These are phyloP conservation scores for Lasiosphaeria hispida DNA, from an alignment of 495 filamentous ascomycete genomes.

Conservation along the genomic window DNA sequence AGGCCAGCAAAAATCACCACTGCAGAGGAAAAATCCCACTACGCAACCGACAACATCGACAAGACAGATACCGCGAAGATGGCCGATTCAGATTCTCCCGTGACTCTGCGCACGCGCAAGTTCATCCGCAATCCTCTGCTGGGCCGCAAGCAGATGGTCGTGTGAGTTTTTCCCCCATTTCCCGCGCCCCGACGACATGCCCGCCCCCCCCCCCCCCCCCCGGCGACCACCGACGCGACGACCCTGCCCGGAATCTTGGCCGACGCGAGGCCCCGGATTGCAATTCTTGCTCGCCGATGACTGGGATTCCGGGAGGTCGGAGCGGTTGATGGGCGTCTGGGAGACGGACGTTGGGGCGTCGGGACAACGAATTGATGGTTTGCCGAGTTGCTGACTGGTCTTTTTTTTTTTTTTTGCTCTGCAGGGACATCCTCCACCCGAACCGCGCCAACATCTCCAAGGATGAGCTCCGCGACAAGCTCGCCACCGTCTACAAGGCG, in stretches of 20 bases:
- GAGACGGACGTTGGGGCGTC: background rate
- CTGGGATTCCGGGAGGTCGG: background rate
- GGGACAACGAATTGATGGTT: background rate
- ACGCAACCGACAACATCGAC: constrained; percentile 27
- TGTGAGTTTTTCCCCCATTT: constrained; percentile 66
- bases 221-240: background rate
- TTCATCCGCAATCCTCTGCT: constrained; percentile 99
- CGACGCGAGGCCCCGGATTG: background rate
- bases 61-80: constrained; percentile 51
- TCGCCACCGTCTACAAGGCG: constrained; percentile 94
- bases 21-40: constrained; percentile 27
- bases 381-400: constrained; percentile 14
- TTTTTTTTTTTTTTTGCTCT: too few relatives aligned
- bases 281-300: background rate
- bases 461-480: constrained; percentile 94
- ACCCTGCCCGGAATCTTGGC: constrained; percentile 7
- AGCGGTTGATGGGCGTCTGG: constrained; percentile 1
- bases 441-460: constrained; percentile 97
- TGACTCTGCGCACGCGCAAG: constrained; percentile 99
- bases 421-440: constrained; percentile 99
- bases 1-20: constrained; percentile 28
- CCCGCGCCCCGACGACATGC: too few relatives aligned
- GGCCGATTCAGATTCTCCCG: constrained; percentile 79
- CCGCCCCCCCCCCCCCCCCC: constrained; percentile 2
- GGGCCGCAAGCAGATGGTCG: constrained; percentile 99